These are phyloP conservation scores for Asparagopsis taxiformis DNA, from an alignment of 31 red algal genomes.

Conservation along the genomic window DNA sequence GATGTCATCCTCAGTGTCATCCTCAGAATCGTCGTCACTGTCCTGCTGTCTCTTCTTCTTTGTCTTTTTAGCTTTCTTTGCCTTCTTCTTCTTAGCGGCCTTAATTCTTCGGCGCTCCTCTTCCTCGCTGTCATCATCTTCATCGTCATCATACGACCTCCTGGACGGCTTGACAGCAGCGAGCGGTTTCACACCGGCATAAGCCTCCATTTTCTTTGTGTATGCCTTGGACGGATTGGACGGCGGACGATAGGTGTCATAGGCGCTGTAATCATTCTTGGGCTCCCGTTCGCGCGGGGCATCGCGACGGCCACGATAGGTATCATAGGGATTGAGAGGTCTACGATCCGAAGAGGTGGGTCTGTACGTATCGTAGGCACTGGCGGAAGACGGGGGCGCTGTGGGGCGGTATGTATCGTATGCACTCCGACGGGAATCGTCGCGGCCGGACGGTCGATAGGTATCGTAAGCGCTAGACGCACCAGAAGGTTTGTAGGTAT, in stretches of 20 bases:
- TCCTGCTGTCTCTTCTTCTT: slow-evolving; percentile 33
- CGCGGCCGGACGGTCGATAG: slow-evolving; percentile 12
- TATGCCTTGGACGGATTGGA: slow-evolving; percentile 42
- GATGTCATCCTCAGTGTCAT: slow-evolving; percentile 9
- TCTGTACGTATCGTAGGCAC: slow-evolving; percentile 44
- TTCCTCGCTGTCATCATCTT: slow-evolving; percentile 19
- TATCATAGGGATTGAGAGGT: too few relatives aligned
- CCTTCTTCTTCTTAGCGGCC: too few relatives aligned
- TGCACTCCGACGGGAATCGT: slow-evolving; percentile 1
- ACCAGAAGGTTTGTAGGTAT: slow-evolving; percentile 38
- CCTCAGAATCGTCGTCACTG: too few relatives aligned
- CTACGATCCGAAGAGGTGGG: slow-evolving; percentile 2
- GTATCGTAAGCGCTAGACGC: slow-evolving; percentile 34
- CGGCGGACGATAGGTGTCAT: slow-evolving; percentile 56
- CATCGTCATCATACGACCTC: neutral
- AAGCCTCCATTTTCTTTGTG: slow-evolving; percentile 19
- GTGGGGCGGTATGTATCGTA: slow-evolving; percentile 42
- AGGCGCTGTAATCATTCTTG: slow-evolving; percentile 32
- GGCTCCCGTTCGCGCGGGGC: too few relatives aligned
- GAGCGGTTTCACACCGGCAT: slow-evolving; percentile 14
- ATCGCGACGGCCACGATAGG: too few relatives aligned
- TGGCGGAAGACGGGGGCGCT: slow-evolving; percentile 1
- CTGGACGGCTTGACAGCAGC: slow-evolving; percentile 2
- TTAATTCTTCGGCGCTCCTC: too few relatives aligned
- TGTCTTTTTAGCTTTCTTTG: slow-evolving; percentile 11